A percentile compares a stretch with the other conserved stretches of the same genome.
These are phyloP conservation scores for Sporothrix brasiliensis DNA, from an alignment of 2,329 filamentous ascomycete genomes.

Conservation along the genomic window DNA sequence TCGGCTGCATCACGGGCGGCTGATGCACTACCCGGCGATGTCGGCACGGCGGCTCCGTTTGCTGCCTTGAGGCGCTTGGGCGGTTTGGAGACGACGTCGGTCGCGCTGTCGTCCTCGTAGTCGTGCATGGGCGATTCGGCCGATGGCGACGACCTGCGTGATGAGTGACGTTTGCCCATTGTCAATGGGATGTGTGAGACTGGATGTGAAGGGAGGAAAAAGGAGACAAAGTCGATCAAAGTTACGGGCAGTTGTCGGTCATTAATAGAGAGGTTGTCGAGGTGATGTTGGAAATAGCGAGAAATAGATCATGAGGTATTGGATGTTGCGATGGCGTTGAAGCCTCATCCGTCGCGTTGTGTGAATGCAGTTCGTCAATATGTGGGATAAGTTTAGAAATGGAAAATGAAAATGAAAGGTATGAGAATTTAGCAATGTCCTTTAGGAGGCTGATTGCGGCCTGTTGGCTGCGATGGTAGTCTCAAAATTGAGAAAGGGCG, in stretches of 20 bases:
- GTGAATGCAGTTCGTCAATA: not conserved
- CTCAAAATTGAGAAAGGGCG: not conserved
- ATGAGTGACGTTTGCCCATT: constrained; percentile 40
- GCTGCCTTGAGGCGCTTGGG: constrained; percentile 54
- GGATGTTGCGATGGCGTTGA: constrained; percentile 5
- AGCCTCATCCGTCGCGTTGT: constrained; percentile 20
- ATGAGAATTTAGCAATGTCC: not conserved
- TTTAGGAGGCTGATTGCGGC: not conserved
- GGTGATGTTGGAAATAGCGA: not conserved
- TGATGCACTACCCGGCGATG: constrained; percentile 48
- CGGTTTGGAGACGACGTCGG: constrained; percentile 48
- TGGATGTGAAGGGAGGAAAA: not conserved
- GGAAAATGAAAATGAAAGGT: not conserved
- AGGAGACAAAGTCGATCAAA: not conserved
- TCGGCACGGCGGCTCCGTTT: constrained; percentile 49
- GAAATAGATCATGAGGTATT: not conserved
- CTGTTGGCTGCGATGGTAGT: not conserved
- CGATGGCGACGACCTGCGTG: constrained; percentile 53
- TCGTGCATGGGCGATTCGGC: constrained; percentile 52
- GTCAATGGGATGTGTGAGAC: constrained; percentile 3
- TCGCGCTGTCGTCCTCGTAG: constrained; percentile 52
- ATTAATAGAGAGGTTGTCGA: not conserved
- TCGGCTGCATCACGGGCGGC: constrained; percentile 13
- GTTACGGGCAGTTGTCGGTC: not conserved
- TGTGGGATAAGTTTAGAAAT: not conserved